These are phyloP conservation scores for Boechera divaricarpa DNA, from an alignment of 345 rosid species.

Conservation along the genomic window DNA sequence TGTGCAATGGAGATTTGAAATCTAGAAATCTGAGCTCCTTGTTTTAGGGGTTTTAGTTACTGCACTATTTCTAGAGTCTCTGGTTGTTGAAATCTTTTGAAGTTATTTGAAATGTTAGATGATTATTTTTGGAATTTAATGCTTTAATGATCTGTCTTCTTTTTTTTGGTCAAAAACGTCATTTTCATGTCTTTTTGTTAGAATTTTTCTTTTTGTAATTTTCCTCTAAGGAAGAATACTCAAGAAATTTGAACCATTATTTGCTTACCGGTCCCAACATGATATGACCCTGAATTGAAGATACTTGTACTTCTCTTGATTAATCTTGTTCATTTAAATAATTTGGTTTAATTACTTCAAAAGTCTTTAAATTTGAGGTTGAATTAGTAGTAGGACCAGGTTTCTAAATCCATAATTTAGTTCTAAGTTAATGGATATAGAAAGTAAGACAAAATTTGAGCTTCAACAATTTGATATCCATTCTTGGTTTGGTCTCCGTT, in stretches of 20 bases:
- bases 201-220: constrained; percentile 31
- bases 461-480: background rate
- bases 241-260: constrained; percentile 31
- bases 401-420: background rate
- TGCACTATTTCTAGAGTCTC: constrained; percentile 4
- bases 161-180: constrained; percentile 27
- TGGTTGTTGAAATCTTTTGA: background rate
- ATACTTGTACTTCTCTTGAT: constrained; percentile 9
- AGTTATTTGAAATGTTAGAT: constrained; percentile 24
- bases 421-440: background rate
- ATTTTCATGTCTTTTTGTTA: constrained; percentile 32
- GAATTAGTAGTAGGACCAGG: background rate
- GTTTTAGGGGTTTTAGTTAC: constrained; percentile 16
- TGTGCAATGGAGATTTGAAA: constrained; percentile 21
- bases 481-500: constrained; percentile 23
- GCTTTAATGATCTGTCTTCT: constrained; percentile 29
- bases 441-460: constrained; percentile 4
- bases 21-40: constrained; percentile 26
- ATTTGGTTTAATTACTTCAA: background rate
- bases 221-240: constrained; percentile 31
- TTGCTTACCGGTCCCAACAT: constrained; percentile 18
- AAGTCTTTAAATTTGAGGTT: constrained; percentile 1
- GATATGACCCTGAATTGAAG: constrained; percentile 10
- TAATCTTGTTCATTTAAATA: constrained; percentile 21
- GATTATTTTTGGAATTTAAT: constrained; percentile 25